Percentiles rank a stretch among this genome's conserved stretches.
phyloP scores from a whole-genome alignment of 1,284 basidiomycete species.

The Austroboletus novae-zelandiae region DNA sequence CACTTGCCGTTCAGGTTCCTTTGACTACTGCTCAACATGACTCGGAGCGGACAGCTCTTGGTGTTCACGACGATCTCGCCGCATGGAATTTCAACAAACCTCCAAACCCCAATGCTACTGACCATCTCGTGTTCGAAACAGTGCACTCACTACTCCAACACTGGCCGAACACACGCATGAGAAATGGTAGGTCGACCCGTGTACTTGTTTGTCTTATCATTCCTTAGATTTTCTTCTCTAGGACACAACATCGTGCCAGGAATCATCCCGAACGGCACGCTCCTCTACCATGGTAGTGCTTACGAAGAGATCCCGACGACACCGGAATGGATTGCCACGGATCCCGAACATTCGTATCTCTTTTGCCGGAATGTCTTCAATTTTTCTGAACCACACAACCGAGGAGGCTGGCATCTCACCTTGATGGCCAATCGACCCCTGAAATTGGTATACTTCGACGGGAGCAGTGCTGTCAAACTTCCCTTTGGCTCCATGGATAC shows the following conservation, averaged over 20 bases:
- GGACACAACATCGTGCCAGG: slow-evolving; percentile 47
- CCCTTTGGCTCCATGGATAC: slow-evolving; percentile 38
- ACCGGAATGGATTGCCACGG: slow-evolving; percentile 42
- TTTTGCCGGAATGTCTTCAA: slow-evolving; percentile 28
- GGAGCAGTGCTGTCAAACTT: slow-evolving; percentile 39
- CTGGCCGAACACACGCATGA: slow-evolving; percentile 50
- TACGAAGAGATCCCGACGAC: slow-evolving; percentile 26
- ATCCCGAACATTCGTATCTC: slow-evolving; percentile 43
- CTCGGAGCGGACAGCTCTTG: neutral
- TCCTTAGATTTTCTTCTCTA: neutral
- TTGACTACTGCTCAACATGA: neutral
- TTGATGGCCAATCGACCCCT: slow-evolving; percentile 36
- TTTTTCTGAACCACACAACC: neutral
- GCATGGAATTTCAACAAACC: slow-evolving; percentile 18
- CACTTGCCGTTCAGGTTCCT: slow-evolving; percentile 15
- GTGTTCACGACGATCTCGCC: neutral
- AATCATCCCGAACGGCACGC: slow-evolving; percentile 38
- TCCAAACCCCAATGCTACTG: slow-evolving; percentile 16
- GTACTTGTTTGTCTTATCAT: neutral
- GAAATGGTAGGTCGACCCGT: slow-evolving; percentile 36
- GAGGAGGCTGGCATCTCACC: slow-evolving; percentile 39
- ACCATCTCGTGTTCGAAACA: slow-evolving; percentile 31
- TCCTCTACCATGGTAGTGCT: slow-evolving; percentile 40
- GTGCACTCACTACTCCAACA: slow-evolving; percentile 38
- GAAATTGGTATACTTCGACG: slow-evolving; percentile 45